A percentile compares a stretch with the other conserved stretches of the same genome.
phyloP scores from a whole-genome alignment of 257 asterid genomes.

The Leonotis leonurus region DNA sequence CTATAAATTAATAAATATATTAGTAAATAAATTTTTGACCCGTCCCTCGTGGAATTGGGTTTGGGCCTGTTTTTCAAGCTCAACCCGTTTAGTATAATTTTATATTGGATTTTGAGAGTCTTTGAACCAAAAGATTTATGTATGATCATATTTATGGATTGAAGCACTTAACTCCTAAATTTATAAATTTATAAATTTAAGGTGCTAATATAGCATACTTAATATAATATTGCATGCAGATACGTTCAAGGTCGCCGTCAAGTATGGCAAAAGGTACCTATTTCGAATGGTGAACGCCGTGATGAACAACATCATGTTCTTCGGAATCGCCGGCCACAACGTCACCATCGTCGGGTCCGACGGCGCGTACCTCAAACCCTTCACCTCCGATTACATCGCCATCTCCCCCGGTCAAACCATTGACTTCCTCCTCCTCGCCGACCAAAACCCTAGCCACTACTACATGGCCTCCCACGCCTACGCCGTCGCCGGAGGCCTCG shows the following conservation, averaged over 20 bases:
- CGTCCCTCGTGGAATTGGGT: too few species aligned
- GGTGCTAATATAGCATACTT: too few species aligned
- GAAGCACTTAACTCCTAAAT: too few species aligned
- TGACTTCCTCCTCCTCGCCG: conserved; percentile 42
- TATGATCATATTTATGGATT: too few species aligned
- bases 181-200: too few species aligned
- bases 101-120: too few species aligned
- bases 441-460: conserved; percentile 39
- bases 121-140: too few species aligned
- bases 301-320: conserved; percentile 51
- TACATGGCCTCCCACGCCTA: conserved; percentile 55
- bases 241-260: conserved; percentile 38
- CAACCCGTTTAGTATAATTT: too few species aligned
- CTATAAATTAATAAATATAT: too few species aligned
- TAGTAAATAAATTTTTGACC: too few species aligned
- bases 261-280: conserved; percentile 42
- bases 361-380: conserved; percentile 45
- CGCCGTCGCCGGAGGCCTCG: conserved; percentile 10
- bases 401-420: conserved; percentile 61
- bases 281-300: conserved; percentile 49
- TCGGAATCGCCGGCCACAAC: conserved; percentile 37
- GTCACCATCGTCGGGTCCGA: conserved; percentile 51
- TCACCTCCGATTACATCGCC: conserved; percentile 30
- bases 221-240: too few species aligned
- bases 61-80: too few species aligned